A percentile compares a stretch with the other conserved stretches of the same genome.
These are phyloP conservation scores for Nicotiana tomentosiformis DNA, from an alignment of 257 asterid species.

Conservation along the genomic window DNA sequence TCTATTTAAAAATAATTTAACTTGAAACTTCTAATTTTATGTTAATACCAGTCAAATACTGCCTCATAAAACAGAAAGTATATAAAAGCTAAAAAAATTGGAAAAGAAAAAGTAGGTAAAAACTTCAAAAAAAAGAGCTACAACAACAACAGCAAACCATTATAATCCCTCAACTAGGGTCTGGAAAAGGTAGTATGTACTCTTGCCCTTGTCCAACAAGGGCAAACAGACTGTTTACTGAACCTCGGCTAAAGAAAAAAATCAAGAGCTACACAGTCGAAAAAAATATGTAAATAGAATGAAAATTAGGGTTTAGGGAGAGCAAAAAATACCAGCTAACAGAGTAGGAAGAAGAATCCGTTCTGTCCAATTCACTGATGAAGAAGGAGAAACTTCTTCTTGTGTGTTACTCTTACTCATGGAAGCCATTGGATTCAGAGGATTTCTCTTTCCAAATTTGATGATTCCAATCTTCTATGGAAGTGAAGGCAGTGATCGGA, in stretches of 20 bases:
- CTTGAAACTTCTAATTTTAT: no score
- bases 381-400: conserved; percentile 18
- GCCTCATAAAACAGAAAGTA: no score
- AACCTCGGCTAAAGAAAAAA: neutral
- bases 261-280: neutral
- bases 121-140: neutral
- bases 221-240: no score
- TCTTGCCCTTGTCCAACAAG: no score
- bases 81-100: conserved; percentile 61
- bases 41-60: no score
- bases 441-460: neutral
- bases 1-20: no score
- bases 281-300: neutral
- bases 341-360: conserved; percentile 67
- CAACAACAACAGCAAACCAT: no score
- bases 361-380: conserved; percentile 48
- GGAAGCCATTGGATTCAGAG: neutral
- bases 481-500: neutral
- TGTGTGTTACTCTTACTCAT: neutral
- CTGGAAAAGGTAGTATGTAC: no score
- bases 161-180: no score
- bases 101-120: conserved; percentile 15
- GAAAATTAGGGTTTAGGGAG: neutral
- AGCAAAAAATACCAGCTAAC: conserved; percentile 50
- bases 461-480: neutral